phyloP scores from a whole-genome alignment of 441 rosid genomes.

The Brassica balearica region DNA sequence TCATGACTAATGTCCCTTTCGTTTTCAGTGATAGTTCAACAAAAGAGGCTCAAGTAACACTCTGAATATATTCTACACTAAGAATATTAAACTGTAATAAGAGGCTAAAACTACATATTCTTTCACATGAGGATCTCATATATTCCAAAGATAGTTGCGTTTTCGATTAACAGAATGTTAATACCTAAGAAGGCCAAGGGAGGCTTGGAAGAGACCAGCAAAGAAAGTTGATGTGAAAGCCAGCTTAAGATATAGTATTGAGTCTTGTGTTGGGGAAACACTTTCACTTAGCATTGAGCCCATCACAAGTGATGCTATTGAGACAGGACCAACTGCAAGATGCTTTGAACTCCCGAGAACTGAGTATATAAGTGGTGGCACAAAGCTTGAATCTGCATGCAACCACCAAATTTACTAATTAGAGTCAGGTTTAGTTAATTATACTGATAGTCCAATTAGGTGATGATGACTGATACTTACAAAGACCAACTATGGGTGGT shows the following conservation, averaged over 20 bases:
- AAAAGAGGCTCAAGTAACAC: conserved; percentile 34
- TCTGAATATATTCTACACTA: conserved; percentile 44
- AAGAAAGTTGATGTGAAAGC: conserved; percentile 98
- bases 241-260: conserved; percentile 76
- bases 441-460: not conserved
- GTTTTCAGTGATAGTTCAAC: conserved; percentile 28
- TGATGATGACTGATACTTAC: conserved; percentile 55
- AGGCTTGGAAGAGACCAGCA: conserved; percentile 95
- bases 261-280: conserved; percentile 69
- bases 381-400: conserved; percentile 95
- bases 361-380: conserved; percentile 91
- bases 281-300: conserved; percentile 90
- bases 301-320: conserved; percentile 97
- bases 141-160: conserved; percentile 7
- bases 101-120: conserved; percentile 24
- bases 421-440: not conserved
- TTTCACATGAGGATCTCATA: conserved; percentile 25
- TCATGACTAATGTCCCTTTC: conserved; percentile 22
- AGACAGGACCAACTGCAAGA: conserved; percentile 96
- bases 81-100: conserved; percentile 27
- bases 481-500: conserved; percentile 93
- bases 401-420: conserved; percentile 25
- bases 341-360: conserved; percentile 93
- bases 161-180: not conserved
- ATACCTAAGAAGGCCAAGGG: conserved; percentile 90